A percentile compares a stretch with the other conserved stretches of the same genome.
These are phyloP conservation scores for Penicillium sp. DNA, from an alignment of 2,329 filamentous ascomycete species.

Conservation along the genomic window DNA sequence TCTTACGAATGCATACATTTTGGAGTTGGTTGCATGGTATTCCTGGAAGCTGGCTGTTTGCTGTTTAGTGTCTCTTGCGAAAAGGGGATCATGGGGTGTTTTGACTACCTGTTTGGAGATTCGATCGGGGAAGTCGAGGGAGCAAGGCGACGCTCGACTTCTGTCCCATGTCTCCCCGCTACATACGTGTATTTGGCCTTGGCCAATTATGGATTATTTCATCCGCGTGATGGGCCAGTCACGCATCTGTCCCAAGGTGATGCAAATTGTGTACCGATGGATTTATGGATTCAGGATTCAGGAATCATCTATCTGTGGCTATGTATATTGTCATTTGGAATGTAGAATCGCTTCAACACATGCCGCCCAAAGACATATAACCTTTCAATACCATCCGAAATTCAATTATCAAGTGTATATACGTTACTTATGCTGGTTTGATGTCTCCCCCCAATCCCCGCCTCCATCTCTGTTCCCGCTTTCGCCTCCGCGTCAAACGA, in stretches of 20 bases:
- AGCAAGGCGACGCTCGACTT: too few relatives aligned
- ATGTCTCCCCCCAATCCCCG: not conserved
- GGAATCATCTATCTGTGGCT: not conserved
- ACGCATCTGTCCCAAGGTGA: not conserved
- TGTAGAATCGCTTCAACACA: not conserved
- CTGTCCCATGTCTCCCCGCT: not conserved
- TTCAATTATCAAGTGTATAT: not conserved
- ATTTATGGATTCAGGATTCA: not conserved
- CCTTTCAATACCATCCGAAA: not conserved
- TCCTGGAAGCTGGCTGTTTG: slow-evolving; percentile 18
- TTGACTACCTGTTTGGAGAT: not conserved
- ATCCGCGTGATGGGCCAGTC: not conserved
- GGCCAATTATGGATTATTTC: not conserved
- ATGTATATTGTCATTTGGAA: not conserved
- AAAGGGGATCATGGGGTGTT: slow-evolving; percentile 21
- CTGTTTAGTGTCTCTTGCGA: slow-evolving; percentile 16
- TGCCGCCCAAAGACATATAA: not conserved
- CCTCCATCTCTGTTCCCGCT: too few relatives aligned
- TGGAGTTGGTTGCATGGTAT: slow-evolving; percentile 35
- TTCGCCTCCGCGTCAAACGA: too few relatives aligned
- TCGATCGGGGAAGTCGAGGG: not conserved
- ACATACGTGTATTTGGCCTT: not conserved
- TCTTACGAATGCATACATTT: slow-evolving; percentile 38
- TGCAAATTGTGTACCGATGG: not conserved
- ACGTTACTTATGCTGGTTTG: not conserved